phyloP scores from a whole-genome alignment of 2,329 filamentous ascomycete genomes.

The Exophiala mesophila region DNA sequence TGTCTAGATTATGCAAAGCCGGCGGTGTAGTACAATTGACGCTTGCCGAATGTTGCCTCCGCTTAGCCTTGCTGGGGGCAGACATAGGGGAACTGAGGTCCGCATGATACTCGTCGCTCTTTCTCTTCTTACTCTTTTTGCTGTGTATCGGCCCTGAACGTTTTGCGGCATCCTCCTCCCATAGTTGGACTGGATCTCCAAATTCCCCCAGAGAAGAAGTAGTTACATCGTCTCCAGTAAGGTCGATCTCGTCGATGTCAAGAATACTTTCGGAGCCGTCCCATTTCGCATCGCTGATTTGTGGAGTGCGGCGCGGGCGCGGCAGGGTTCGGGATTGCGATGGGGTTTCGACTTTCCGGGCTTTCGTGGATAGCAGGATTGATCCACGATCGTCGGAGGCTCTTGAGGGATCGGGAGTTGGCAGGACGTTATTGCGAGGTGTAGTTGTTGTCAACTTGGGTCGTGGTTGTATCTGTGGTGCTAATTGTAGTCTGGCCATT shows the following conservation, averaged over 20 bases:
- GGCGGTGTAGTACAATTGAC: neutral
- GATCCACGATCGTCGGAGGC: constrained; percentile 11
- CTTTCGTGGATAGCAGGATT: constrained; percentile 6
- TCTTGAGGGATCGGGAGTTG: constrained; percentile 22
- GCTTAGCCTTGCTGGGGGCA: constrained; percentile 7
- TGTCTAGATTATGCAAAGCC: neutral
- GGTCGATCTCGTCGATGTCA: constrained; percentile 42
- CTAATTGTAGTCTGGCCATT: constrained; percentile 44
- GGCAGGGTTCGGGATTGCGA: constrained; percentile 20
- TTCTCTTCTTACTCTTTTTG: constrained; percentile 44
- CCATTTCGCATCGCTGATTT: constrained; percentile 12
- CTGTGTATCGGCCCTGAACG: constrained; percentile 32
- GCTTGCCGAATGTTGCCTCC: constrained; percentile 2
- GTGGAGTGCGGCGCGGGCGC: too few species aligned
- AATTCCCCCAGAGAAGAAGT: constrained; percentile 39
- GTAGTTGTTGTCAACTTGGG: constrained; percentile 33
- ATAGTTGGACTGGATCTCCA: constrained; percentile 38
- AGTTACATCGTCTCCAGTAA: constrained; percentile 29
- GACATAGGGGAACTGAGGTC: constrained; percentile 16
- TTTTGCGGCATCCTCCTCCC: constrained; percentile 41
- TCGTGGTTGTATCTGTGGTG: constrained; percentile 37
- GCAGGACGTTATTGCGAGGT: constrained; percentile 11
- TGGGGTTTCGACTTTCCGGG: constrained; percentile 12
- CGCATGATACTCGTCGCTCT: constrained; percentile 42
- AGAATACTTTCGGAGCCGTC: constrained; percentile 26